Base-by-base conservation (phyloP, 257 asterid genomes). In the Jaltomata sinuosa region DNA sequence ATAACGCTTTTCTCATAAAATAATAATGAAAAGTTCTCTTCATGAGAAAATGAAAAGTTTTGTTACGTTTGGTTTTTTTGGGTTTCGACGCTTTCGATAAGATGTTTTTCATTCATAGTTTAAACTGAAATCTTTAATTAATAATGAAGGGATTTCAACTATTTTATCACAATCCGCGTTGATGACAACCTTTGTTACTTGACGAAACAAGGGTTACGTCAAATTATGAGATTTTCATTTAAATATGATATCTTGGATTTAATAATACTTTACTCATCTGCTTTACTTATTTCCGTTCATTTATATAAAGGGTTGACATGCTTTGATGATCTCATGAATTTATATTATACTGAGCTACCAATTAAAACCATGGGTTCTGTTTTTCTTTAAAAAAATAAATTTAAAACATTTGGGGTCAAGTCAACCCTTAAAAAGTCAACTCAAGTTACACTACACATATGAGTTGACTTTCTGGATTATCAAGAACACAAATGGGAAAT, bases 61-160 rank as follows among this genome's bases (percentile, higher is more conserved):
- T n/a, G 65, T 57, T 57, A 57, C 6, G 3, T 57, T 3, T 10
- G 9, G 1, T 15, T 55, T n/a, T 9, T n/a, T 57, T 22, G 16
- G 18, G 1, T 57, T 1, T 6, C 16, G 3, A 22, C 3, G 25
- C 8, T 22, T 11, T 25, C 3, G 10, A 11, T 0, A 3, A 5
- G 0, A 22, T 22, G 4, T 59, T 12, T 32, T 32, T 32, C 36
- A 32, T 32, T n/a, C n/a, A n/a, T n/a, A n/a, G n/a, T n/a, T n/a
- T n/a, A n/a, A n/a, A n/a, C n/a, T n/a, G n/a, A n/a, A 42, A 19
- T 1, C 19, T 57, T 0, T 57, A 1, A 1, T 0, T 57, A 57
- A 57, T 0, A 57, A n/a, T 6, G 10, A 2, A 22, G 3, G 0
- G 10, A 57, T n/a, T 0, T 22, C 3, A 1, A 27, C 1, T 0